Conservation (phyloP, 306 rosid species). For the Ochetophila trinervis region DNA sequence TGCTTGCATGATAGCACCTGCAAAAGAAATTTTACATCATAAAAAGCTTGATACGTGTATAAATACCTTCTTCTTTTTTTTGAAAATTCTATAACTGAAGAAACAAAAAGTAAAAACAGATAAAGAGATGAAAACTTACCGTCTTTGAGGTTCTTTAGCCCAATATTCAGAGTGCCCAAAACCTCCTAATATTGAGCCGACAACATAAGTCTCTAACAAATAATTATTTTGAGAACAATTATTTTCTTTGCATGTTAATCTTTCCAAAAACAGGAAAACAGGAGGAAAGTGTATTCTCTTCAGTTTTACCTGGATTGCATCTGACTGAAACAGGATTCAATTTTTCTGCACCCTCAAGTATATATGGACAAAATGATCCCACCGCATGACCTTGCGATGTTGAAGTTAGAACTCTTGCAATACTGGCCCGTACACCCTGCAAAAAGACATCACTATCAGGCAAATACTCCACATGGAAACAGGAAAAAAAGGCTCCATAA, state of each 20-base stretch:
- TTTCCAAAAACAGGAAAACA: conserved; percentile 3
- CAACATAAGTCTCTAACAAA: conserved; percentile 44
- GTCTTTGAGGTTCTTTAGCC: conserved; percentile 37
- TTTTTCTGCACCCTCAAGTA: conserved; percentile 32
- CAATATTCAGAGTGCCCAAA: conserved; percentile 32
- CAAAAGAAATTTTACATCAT: conserved; percentile 7
- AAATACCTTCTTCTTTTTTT: background rate
- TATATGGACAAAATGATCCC: conserved; percentile 32
- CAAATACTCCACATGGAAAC: background rate
- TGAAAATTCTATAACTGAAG: background rate
- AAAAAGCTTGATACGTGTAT: background rate
- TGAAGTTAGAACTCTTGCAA: conserved; percentile 42
- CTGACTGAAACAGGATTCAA: conserved; percentile 39
- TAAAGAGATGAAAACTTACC: conserved; percentile 41
- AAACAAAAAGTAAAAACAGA: background rate
- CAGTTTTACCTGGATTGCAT: conserved; percentile 43
- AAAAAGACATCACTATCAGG: background rate
- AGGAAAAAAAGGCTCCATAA: background rate
- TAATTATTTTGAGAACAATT: conserved; percentile 19
- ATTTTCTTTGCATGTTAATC: background rate
- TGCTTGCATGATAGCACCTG: conserved; percentile 71
- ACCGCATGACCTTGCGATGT: conserved; percentile 34
- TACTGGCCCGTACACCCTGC: conserved; percentile 48
- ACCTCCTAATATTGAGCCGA: conserved; percentile 18
- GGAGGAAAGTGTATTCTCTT: conserved; percentile 14